Percentiles rank a stretch among this genome's conserved stretches.
Conservation (phyloP, 2,329 filamentous ascomycete genomes). For the Penicillium digitatum region DNA sequence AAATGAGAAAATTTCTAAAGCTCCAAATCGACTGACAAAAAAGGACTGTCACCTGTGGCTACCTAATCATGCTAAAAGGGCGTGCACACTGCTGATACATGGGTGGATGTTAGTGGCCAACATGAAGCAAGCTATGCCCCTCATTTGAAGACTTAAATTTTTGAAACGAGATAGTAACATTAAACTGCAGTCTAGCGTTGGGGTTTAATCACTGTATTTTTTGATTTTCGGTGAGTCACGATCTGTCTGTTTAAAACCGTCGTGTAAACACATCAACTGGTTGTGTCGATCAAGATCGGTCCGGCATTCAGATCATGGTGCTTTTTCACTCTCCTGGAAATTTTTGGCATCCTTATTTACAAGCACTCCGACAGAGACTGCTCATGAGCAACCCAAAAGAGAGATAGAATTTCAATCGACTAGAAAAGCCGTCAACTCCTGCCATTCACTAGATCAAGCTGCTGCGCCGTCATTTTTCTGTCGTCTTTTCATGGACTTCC, state of each 20-base stretch:
- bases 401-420: not conserved
- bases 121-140: conserved; percentile 11
- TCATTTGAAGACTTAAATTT: conserved; percentile 4
- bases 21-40: conserved; percentile 2
- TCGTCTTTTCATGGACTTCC: conserved; percentile 36
- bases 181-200: not conserved
- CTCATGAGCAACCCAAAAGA: not conserved
- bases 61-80: not conserved
- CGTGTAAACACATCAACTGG: not conserved
- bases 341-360: not conserved
- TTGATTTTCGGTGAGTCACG: not conserved
- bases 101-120: conserved; percentile 9
- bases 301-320: too few relatives aligned
- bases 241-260: too few relatives aligned
- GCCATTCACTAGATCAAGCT: not conserved
- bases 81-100: not conserved
- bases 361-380: not conserved
- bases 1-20: not conserved
- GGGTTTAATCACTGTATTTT: not conserved
- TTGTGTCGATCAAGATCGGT: too few relatives aligned
- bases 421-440: not conserved
- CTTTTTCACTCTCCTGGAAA: not conserved
- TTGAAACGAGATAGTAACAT: not conserved
- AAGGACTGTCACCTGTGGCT: conserved; percentile 6
- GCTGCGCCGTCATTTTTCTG: conserved; percentile 2